Evolutionary conservation across 106 monocot genomes (phyloP).

Genomic region (Dactylorhiza incarnata): DNA sequence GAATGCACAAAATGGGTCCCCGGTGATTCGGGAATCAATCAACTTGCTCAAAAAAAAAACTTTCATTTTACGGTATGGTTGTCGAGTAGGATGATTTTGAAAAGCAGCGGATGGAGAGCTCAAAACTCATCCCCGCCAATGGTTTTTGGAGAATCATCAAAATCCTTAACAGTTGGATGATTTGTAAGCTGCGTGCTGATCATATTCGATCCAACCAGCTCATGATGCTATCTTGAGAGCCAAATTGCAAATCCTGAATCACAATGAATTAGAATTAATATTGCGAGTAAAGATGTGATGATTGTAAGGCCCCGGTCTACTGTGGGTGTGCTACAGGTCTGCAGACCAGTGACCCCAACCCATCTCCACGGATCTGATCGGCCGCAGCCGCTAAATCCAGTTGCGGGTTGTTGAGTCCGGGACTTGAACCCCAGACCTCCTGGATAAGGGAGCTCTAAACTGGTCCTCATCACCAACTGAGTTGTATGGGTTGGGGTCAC

Average conservation of each 20-base stretch:
- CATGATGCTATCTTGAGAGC: conserved; percentile 63
- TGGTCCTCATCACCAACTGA: too few species aligned
- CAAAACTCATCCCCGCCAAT: neutral
- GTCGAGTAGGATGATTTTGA: neutral
- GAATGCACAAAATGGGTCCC: neutral
- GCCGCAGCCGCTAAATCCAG: too few species aligned
- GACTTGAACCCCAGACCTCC: too few species aligned
- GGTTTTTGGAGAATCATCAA: neutral
- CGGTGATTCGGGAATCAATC: neutral
- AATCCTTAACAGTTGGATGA: neutral
- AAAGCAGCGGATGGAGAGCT: neutral
- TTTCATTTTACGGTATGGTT: neutral
- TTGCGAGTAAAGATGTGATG: neutral
- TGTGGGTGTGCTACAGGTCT: too few species aligned
- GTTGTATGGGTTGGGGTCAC: too few species aligned
- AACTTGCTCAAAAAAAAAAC: neutral
- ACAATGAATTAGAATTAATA: neutral
- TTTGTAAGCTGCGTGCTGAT: neutral
- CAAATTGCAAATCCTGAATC: conserved; percentile 68
- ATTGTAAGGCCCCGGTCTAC: too few species aligned
- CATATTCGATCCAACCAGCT: conserved; percentile 44
- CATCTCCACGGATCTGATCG: too few species aligned
- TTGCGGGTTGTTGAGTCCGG: too few species aligned
- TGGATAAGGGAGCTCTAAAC: too few species aligned
- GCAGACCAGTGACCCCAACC: too few species aligned